These are phyloP conservation scores for Cryphonectria parasitica DNA, from an alignment of 2,329 filamentous ascomycete species.

Conservation along the genomic window DNA sequence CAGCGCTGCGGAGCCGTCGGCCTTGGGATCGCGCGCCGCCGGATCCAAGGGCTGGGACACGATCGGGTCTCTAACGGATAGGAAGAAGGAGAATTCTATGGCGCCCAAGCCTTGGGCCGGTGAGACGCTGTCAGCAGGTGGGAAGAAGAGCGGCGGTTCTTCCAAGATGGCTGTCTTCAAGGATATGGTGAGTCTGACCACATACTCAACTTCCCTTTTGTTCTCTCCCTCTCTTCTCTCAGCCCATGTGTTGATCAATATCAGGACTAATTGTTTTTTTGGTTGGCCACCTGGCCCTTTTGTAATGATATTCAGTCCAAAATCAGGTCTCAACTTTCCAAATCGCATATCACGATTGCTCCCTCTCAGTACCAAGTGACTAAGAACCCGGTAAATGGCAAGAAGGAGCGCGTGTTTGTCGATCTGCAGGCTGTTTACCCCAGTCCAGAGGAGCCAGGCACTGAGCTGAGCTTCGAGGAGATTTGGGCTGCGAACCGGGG, in stretches of 20 bases:
- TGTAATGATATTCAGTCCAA: constrained; percentile 64
- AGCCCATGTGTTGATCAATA: constrained; percentile 79
- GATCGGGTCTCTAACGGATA: constrained; percentile 82
- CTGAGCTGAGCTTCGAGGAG: constrained; percentile 91
- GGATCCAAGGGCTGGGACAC: constrained; percentile 83
- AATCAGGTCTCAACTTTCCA: constrained; percentile 63
- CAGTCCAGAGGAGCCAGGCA: constrained; percentile 68
- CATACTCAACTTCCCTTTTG: constrained; percentile 37
- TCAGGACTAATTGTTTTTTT: constrained; percentile 84
- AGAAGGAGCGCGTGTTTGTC: constrained; percentile 84
- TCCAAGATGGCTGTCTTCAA: constrained; percentile 92
- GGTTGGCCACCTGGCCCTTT: constrained; percentile 38
- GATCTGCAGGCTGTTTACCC: constrained; percentile 86
- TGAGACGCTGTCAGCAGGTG: constrained; percentile 85
- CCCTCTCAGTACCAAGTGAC: constrained; percentile 77
- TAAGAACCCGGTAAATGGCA: constrained; percentile 80
- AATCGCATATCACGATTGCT: constrained; percentile 67
- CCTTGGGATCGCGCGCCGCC: constrained; percentile 55
- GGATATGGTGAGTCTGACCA: constrained; percentile 76
- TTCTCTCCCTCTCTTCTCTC: constrained; percentile 37
- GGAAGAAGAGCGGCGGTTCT: constrained; percentile 72
- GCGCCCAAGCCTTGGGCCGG: constrained; percentile 90
- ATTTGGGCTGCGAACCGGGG: constrained; percentile 79
- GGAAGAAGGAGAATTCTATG: constrained; percentile 91
- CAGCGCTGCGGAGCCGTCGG: constrained; percentile 58